phyloP scores from a whole-genome alignment of 768 basidiomycete species.

The Coprinellus micaceus region DNA sequence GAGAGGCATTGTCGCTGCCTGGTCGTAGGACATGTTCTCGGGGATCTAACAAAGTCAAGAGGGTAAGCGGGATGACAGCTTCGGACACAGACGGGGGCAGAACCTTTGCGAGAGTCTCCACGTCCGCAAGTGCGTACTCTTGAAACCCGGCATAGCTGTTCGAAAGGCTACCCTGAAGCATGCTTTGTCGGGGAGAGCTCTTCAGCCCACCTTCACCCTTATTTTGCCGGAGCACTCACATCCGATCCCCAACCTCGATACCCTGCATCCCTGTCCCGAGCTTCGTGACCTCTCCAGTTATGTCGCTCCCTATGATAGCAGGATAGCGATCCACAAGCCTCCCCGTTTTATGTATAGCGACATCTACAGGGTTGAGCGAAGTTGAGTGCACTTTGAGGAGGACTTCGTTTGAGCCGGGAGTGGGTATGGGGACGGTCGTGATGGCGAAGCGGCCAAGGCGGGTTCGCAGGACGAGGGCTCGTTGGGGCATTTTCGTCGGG shows the following conservation, averaged over 20 bases:
- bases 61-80: conserved; percentile 27
- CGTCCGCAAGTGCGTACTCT: conserved; percentile 35
- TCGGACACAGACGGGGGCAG: conserved; percentile 13
- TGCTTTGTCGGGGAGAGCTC: too few relatives aligned
- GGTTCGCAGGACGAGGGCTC: conserved; percentile 20
- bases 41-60: conserved; percentile 40
- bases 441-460: conserved; percentile 19
- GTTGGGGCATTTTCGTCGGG: conserved; percentile 17
- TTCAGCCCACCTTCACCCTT: too few relatives aligned
- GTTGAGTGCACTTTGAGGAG: conserved; percentile 38
- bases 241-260: conserved; percentile 49
- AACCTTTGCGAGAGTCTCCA: conserved; percentile 35
- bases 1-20: conserved; percentile 41
- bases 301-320: conserved; percentile 45
- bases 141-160: conserved; percentile 40
- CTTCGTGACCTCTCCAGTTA: conserved; percentile 47
- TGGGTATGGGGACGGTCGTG: conserved; percentile 9
- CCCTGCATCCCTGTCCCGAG: conserved; percentile 49
- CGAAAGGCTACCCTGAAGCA: conserved; percentile 35
- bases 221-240: too few relatives aligned
- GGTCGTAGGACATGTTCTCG: conserved; percentile 30
- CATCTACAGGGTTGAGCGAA: conserved; percentile 46
- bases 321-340: conserved; percentile 39
- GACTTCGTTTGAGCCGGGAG: conserved; percentile 37
- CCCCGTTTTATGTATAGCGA: conserved; percentile 25